Conservation (phyloP, 192 early-diverging fungal genomes). For the Backusella sp. region DNA sequence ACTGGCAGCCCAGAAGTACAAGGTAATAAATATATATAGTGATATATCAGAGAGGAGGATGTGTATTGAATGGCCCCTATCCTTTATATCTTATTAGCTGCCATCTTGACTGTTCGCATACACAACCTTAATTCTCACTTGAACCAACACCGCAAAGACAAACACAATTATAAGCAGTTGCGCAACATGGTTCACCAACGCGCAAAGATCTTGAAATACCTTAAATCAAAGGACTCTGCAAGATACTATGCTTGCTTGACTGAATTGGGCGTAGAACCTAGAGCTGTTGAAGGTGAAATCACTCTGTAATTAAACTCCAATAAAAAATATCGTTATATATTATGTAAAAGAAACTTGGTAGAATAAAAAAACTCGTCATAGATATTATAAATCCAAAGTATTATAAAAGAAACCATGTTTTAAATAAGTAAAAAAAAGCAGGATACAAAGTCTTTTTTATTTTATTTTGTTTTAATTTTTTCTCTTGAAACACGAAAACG, state of each 20-base stretch:
- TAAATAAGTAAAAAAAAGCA: not conserved
- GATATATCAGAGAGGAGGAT: not conserved
- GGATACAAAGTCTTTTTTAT: not conserved
- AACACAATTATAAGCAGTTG: slow-evolving; percentile 82
- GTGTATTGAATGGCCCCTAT: not conserved
- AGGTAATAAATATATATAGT: slow-evolving; percentile 47
- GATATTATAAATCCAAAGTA: not conserved
- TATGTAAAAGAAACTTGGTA: not conserved
- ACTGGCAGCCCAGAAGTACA: slow-evolving; percentile 94
- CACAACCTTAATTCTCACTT: slow-evolving; percentile 84
- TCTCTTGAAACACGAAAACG: not conserved
- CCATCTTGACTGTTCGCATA: slow-evolving; percentile 87
- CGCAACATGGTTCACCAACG: slow-evolving; percentile 80
- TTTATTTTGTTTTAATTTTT: not conserved
- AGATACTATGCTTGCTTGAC: slow-evolving; percentile 71
- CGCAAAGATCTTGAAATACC: slow-evolving; percentile 84
- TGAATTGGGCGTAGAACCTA: slow-evolving; percentile 67
- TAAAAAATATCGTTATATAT: not conserved
- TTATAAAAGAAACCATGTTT: not conserved
- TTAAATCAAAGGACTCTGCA: slow-evolving; percentile 67
- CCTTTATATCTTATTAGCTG: slow-evolving; percentile 59
- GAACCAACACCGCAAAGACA: slow-evolving; percentile 81
- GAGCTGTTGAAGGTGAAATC: slow-evolving; percentile 63
- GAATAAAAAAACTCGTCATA: not conserved
- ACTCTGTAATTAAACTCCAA: slow-evolving; percentile 40